phyloP scores from a whole-genome alignment of 2,329 filamentous ascomycete genomes.

The Lachnellula arida region DNA sequence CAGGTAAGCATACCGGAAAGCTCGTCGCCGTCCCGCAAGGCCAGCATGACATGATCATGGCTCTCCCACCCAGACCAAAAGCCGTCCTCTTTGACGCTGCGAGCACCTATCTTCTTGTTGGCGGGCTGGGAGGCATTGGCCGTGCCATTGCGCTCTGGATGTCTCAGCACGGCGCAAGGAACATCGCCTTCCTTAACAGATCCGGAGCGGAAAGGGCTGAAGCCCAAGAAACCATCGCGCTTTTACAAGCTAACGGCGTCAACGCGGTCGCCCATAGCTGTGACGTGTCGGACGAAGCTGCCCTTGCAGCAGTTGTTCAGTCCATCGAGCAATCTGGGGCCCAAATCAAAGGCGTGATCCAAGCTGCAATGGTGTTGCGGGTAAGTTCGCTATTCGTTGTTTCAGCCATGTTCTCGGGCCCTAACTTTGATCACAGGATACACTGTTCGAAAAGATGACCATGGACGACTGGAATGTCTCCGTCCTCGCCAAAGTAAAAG shows the following conservation, averaged over 20 bases:
- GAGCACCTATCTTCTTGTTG: constrained; percentile 23
- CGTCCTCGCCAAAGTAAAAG: too few species aligned
- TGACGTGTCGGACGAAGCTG: constrained; percentile 7
- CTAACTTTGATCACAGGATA: too few species aligned
- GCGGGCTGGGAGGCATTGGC: constrained; percentile 25
- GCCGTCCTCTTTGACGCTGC: neutral
- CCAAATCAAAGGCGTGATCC: constrained; percentile 15
- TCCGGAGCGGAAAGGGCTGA: constrained; percentile 5
- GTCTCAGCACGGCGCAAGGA: constrained; percentile 9
- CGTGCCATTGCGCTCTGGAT: constrained; percentile 12
- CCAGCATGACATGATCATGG: neutral
- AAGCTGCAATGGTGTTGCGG: constrained; percentile 15
- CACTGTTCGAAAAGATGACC: too few species aligned
- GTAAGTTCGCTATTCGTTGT: neutral
- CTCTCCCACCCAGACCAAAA: neutral
- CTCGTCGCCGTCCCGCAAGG: constrained; percentile 8
- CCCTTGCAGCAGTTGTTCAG: too few species aligned
- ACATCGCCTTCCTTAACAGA: constrained; percentile 7
- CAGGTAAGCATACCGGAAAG: constrained; percentile 13
- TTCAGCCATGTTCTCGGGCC: too few species aligned
- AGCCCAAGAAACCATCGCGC: neutral
- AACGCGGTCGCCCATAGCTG: constrained; percentile 14
- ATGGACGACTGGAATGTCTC: too few species aligned
- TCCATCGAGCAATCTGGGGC: neutral
- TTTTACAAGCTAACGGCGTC: neutral